Base-by-base conservation (phyloP, 345 rosid genomes). In the Euphorbia pulcherrima region DNA sequence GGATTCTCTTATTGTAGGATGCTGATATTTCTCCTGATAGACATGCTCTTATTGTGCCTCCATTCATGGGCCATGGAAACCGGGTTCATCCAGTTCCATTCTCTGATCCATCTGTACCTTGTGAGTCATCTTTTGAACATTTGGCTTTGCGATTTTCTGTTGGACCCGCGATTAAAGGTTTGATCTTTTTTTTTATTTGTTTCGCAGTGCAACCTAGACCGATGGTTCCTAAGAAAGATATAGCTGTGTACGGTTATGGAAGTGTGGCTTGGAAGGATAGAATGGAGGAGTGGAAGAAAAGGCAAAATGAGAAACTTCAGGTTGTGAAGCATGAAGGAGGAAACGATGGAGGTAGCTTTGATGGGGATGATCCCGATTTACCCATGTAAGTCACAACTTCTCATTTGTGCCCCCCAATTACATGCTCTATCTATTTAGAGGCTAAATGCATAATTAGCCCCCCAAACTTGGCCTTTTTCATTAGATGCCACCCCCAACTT, bases 191-290 rank as follows among this genome's bases (percentile, higher is more conserved):
- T n/a, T n/a, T n/a, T n/a, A n/a, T n/a, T n/a, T 46, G 60, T 70
- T 14, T 65, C 71, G 52, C 81, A 90, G 98, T 81, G 80, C 94
- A 85, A 67, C 86, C 97, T 1, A 86, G 98, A 68, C 88, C 96
- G 6, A 93, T 93, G 98, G 96, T 86, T 73, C 97, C 97, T 51
- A 82, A 90, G 78, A 88, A 88, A 79, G 92, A 90, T 72, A 85
- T 86, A 52, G 89, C 96, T 5, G 87, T 85, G 3, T 93, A 90
- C 78, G 97, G 97, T 27, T 90, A 90, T 64, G 97, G 97, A 46
- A 93, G 98, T 67, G 97, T 92, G 40, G 98, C 98, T 17, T 92
- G 98, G 98, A 93, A 93, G 67, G 92, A 87, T 46, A 83, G 96
- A 66, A 87, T 93, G 91, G 97, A 90, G 74, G 90, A 87, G 11